Base-by-base conservation (phyloP, 2,329 filamentous ascomycete species). In the Pseudocercospora pini-densiflorae region DNA sequence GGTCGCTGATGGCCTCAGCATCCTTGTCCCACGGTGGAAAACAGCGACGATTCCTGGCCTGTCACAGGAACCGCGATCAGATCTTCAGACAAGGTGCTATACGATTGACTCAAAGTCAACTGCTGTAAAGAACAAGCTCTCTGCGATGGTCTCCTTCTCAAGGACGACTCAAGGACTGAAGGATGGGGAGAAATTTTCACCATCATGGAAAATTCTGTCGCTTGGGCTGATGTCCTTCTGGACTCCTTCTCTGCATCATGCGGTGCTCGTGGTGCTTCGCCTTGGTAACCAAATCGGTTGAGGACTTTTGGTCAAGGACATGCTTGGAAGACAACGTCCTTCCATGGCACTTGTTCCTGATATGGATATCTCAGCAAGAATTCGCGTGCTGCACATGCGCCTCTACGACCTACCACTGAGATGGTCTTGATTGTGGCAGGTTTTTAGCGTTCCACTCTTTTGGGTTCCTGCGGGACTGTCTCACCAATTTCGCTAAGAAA, bases 41-140 rank as follows among this genome's bases (percentile, higher is more conserved):
- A 53, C 19, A 24, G 19, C 21, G 21, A 27, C 21, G 10, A 27
- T 12, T 53, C 19, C 14, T 53, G 19, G 14, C 19, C 8, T 3
- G 10, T 23, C 19, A 53, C 49, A 23, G 49, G 12, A 16, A 14
- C 14, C 14, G 19, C 23, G 8, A 3, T 5, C 19, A 49, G 45
- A 49, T 49, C 19, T 49, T 9, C 8, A 10, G 2, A 24, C 45
- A 49, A 14, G 45, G 45, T 49, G 19, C 12, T 21, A 3, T 49
- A 49, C 45, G 45, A 49, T 49, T 49, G 45, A 49, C 45, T 49
- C 45, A 47, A 47, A 47, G 45, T 47, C n/a, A 19, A 47, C n/a
- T 3, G 45, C 21, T 10, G n/a, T 8, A 5, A 19, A 16, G n/a
- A 47, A 21, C 40, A 19, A 19, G 45, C 16, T 21, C 21, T 47